phyloP scores from a whole-genome alignment of 1,284 basidiomycete genomes.

The Dichomitus squalens region DNA sequence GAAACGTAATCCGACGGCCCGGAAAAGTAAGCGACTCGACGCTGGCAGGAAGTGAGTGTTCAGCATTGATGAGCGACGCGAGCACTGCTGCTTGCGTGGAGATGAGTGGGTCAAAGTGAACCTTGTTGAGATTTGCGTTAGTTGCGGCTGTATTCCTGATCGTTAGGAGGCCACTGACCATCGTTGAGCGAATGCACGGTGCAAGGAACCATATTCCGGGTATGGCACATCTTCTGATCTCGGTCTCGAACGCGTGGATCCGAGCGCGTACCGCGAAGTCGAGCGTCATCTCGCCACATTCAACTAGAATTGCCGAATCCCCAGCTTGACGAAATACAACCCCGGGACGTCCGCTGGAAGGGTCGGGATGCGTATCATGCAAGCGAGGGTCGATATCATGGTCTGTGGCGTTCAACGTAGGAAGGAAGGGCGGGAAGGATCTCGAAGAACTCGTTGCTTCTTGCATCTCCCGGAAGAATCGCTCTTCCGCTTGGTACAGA shows the following conservation, averaged over 20 bases:
- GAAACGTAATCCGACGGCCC: slow-evolving; percentile 58
- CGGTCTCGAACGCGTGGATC: slow-evolving; percentile 57
- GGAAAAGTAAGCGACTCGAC: slow-evolving; percentile 48
- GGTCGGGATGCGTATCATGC: slow-evolving; percentile 29
- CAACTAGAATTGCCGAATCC: slow-evolving; percentile 59
- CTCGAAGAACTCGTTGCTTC: neutral
- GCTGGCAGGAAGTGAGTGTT: slow-evolving; percentile 42
- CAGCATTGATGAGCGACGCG: slow-evolving; percentile 38
- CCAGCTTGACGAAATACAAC: slow-evolving; percentile 57
- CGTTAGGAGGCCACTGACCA: slow-evolving; percentile 38
- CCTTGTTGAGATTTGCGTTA: slow-evolving; percentile 31
- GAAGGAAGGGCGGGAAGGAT: neutral
- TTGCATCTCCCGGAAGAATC: slow-evolving; percentile 6
- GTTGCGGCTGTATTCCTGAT: neutral
- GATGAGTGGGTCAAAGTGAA: slow-evolving; percentile 49
- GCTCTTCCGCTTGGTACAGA: slow-evolving; percentile 2
- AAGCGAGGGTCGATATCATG: slow-evolving; percentile 37
- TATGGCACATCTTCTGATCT: slow-evolving; percentile 36
- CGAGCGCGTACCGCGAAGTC: slow-evolving; percentile 54
- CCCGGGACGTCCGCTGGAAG: slow-evolving; percentile 23
- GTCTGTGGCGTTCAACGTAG: slow-evolving; percentile 6
- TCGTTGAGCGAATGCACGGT: slow-evolving; percentile 60
- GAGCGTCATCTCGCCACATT: slow-evolving; percentile 54
- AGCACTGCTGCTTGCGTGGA: slow-evolving; percentile 47
- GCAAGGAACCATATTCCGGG: slow-evolving; percentile 47